Base-by-base conservation (phyloP, 225 moss, liverwort and hornwort species). In the Polytrichum commune region DNA sequence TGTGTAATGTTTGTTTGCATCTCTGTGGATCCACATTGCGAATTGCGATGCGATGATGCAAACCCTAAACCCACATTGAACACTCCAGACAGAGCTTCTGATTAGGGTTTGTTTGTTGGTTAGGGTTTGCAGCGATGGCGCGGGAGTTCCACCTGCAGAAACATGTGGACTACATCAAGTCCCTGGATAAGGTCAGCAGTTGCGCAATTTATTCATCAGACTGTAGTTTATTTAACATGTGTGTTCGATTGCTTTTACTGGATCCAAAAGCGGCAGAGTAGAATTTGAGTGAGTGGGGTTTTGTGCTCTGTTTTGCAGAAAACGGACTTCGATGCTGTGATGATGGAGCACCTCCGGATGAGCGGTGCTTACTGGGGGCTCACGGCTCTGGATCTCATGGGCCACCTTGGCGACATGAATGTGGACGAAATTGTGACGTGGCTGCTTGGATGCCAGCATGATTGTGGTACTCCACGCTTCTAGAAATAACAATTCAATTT, bases 331-430 rank as follows among this genome's bases (percentile, higher is more conserved):
- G 91, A 91, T 53, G 85, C 93, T 2, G 77, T 93, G 53, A 88
- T 89, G 53, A 89, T 93, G 93, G 96, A 96, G 81, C 96, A 93
- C 67, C 87, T 96, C 68, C 90, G 93, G 38, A 93, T 96, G 93
- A 92, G 82, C 72, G 96, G 96, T 64, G 84, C 93, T 18, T 96
- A 86, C 72, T 96, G 96, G 96, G 96, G 93, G 35, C 93, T 93
- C 35, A 88, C 96, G 22, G 92, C 77, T 1, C 74, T 96, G 89
- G 96, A 96, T 81, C 78, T 95, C 5, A 89, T 95, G 95, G 87
- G 77, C 55, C 86, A 88, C 60, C 79, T 93, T 30, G 80, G 75
- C 19, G 89, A 90, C 57, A 91, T 91, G 87, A 66, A 89, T 32
- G 64, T 78, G 29, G 88, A 90, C 32, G 95, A 90, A 71, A 91